Percentiles rank a stretch among this genome's conserved stretches.
Evolutionary conservation across 1,284 basidiomycete species (phyloP).

Genomic region (Serendipita sp.): DNA sequence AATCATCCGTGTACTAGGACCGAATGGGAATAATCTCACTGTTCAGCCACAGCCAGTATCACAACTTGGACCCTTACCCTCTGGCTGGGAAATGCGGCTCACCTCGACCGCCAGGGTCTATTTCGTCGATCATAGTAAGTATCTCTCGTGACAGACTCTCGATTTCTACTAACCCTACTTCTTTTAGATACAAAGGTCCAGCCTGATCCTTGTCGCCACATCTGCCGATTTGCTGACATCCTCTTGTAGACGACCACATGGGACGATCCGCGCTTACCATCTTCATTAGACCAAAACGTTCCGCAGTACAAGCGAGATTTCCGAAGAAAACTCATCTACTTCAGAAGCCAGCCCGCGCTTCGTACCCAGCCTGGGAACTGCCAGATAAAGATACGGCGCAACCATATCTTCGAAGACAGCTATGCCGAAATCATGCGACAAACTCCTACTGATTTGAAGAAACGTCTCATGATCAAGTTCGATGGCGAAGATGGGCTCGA

Average conservation of each 20-base stretch:
- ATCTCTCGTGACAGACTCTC: background rate
- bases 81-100: constrained; percentile 95
- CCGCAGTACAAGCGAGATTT: constrained; percentile 99
- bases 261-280: constrained; percentile 87
- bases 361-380: constrained; percentile 83
- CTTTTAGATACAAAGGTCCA: constrained; percentile 4
- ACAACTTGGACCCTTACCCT: constrained; percentile 88
- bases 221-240: background rate
- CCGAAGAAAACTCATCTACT: constrained; percentile 95
- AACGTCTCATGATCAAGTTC: constrained; percentile 96
- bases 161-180: constrained; percentile 14
- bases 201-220: background rate
- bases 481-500: constrained; percentile 97
- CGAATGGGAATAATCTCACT: constrained; percentile 63
- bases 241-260: constrained; percentile 73
- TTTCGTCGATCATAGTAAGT: constrained; percentile 90
- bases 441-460: constrained; percentile 89
- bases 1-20: constrained; percentile 74
- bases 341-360: constrained; percentile 93
- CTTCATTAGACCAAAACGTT: constrained; percentile 77
- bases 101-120: constrained; percentile 88
- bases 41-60: constrained; percentile 70
- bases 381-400: constrained; percentile 88
- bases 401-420: constrained; percentile 91
- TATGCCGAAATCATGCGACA: constrained; percentile 94